Evolutionary conservation across 1,284 basidiomycete genomes (phyloP), one percentile per base, ranked within the genome.

Genomic region (Clitocybe nebularis): DNA sequence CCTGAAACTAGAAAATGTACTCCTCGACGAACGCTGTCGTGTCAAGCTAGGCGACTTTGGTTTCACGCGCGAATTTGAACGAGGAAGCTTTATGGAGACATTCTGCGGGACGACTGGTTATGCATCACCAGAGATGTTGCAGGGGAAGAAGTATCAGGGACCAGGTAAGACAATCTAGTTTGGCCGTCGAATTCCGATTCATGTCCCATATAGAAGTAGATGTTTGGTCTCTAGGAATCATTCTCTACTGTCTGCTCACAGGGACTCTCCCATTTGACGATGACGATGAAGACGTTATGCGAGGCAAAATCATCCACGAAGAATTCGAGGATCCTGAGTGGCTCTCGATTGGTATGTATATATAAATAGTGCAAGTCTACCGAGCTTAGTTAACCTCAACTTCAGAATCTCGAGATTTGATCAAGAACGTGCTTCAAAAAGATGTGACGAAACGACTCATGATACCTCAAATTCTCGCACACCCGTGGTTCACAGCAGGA

Each of bases 191-290:
- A 25, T 48, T 26, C 23, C 46, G 32, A 53, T 53, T 49, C 37
- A 47, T 23, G 14, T n/a, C 39, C 33, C 19, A 32, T 23, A 48
- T 71, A 86, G 93, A 97, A 74, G 93, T 97, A 35, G 96, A 99
- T 58, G 75, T 97, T 20, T 99, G 95, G 95, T 98, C 96, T 0
- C 72, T 98, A 23, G 95, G 95, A 3, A 79, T 99, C 47, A 98
- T 99, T 42, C 72, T 99, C 6, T 97, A 95, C 61, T 89, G 85
- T n/a, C 77, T 98, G 10, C 72, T 98, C 25, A 94, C 91, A 0
- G 95, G 95, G 1, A 90, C 88, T 3, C 68, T 98, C n/a, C 95
- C 95, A 0, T 98, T 98, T 56, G 95, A 98, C 56, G 92, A 98
- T 55, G 96, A 99, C 48, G 87, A 98, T 59, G 96, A 99, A 65